Base-by-base conservation (phyloP, 495 filamentous ascomycete genomes). In the Penicillium maclennaniae region DNA sequence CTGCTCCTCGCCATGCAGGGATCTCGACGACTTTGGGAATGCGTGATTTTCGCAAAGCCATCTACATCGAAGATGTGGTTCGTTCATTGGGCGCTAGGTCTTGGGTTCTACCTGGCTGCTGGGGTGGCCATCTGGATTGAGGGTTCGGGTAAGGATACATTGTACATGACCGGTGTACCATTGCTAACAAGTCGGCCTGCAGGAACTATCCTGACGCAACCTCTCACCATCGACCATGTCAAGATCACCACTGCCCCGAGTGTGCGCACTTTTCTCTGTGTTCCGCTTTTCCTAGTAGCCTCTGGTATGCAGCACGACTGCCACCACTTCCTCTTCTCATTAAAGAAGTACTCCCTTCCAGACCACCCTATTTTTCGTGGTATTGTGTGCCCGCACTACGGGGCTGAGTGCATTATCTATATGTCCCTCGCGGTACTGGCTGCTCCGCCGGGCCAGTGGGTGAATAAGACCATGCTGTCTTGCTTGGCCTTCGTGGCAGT, bases 351-450 rank as follows among this genome's bases (percentile, higher is more conserved):
- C 65, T 87, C 85, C 16, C 71, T 97, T 3, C 93, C 93, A 3
- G 62, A 68, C 23, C 83, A 86, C 59, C 85, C 85, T 4, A 61
- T 87, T 37, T 98, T 97, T 62, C 72, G 72, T 36, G 70, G 62
- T 27, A 57, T 92, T 16, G 71, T 96, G 9, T 95, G 85, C 54
- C 91, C 95, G n/a, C 93, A 97, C 71, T 98, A 97, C 67, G 86
- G 85, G 0, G 87, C 86, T 43, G 95, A 97, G 66, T 91, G 89
- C 61, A 44, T 88, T 3, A 83, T 96, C 51, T 97, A 97, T 62
- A 56, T 91, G 25, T 82, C 85, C n/a, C 67, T 97, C 54, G 80
- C 89, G 2, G 60, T 95, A 20, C 60, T 88, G 14, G 85, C 85
- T 37, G 89, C 91, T 5, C 92, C 91, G 0, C 52, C 59, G 6